phyloP scores from a whole-genome alignment of 257 asterid species.

The Leonotis leonurus region DNA sequence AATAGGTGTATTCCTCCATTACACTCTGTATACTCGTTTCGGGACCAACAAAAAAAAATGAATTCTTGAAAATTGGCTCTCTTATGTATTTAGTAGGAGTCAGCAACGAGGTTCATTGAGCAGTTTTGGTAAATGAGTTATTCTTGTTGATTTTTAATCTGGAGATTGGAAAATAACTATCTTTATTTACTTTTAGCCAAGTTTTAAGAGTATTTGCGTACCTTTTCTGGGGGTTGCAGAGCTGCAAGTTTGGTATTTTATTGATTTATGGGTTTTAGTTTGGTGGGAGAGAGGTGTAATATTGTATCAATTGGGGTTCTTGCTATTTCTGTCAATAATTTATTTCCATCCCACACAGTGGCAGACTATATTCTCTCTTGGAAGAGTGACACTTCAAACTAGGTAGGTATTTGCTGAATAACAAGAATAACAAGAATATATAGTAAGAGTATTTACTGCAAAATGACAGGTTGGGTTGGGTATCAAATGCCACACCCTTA shows the following conservation, averaged over 20 bases:
- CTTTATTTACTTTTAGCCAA: conserved; percentile 12
- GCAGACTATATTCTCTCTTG: conserved; percentile 16
- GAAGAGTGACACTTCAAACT: conserved; percentile 15
- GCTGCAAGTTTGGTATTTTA: conserved; percentile 24
- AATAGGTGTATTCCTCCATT: too few relatives aligned
- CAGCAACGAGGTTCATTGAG: too few relatives aligned
- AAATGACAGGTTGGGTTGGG: conserved; percentile 17
- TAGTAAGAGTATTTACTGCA: conserved; percentile 22
- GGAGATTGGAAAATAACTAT: conserved; percentile 18
- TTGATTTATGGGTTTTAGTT: conserved; percentile 29
- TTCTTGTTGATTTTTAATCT: conserved; percentile 6
- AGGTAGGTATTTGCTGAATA: neutral
- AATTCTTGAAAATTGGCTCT: too few relatives aligned
- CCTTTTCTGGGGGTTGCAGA: conserved; percentile 13
- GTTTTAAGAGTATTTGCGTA: neutral
- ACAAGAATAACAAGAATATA: too few relatives aligned
- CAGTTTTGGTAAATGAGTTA: too few relatives aligned
- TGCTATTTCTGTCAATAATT: conserved; percentile 16
- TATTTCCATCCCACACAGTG: too few relatives aligned
- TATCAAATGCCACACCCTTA: neutral
- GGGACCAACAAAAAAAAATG: too few relatives aligned
- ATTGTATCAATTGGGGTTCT: conserved; percentile 24
- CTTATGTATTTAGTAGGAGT: too few relatives aligned
- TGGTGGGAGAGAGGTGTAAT: conserved; percentile 2
- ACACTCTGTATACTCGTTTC: too few relatives aligned